Evolutionary conservation across 108 stramenopile species (phyloP), one percentile per base, ranked within the genome.

Genomic region (Asterionellopsis glacialis): DNA sequence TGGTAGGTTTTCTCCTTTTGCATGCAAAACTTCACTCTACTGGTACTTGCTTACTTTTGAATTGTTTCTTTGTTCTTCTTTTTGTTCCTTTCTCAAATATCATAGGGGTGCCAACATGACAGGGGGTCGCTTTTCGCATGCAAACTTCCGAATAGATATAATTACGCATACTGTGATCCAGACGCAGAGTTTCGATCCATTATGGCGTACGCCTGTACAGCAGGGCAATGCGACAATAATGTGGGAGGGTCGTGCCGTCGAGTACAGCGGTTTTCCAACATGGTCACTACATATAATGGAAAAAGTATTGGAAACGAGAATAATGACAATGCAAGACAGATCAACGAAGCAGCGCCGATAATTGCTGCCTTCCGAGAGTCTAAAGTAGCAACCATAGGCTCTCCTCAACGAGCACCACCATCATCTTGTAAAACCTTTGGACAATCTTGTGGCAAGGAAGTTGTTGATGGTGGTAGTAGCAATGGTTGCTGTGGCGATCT

Each of bases 71-170:
- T 33, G 33, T 33, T 33, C 5, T 33, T 33, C 5, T 33, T 33
- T 2, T 7, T 33, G 5, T 33, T 33, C 33, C 33, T 7, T 5
- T 7, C 33, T 33, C 33, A 7, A 33, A 54, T 18, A 18, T 18
- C 51, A 13, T 25, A 25, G 53, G 67, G 67, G 1, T 53, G 51
- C 33, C 39, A 61, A 26, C 67, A 68, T 44, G 67, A 68, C 33
- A 51, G 67, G 2, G 22, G 40, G 23, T 28, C 42, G 51, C 21
- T 42, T 52, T 47, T 18, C 25, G 60, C 38, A 15, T 61, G 60
- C n/a, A 24, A 22, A 15, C 7, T 33, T 33, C 19, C 39, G 4
- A 18, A 14, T 14, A 6, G 25, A 0, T 44, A 42, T 24, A 55
- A 65, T 21, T 65, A 51, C 43, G 64, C 55, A 14, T 65, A 39